These are phyloP conservation scores for Didymella glomerata DNA, from an alignment of 2,329 filamentous ascomycete species.

Conservation along the genomic window DNA sequence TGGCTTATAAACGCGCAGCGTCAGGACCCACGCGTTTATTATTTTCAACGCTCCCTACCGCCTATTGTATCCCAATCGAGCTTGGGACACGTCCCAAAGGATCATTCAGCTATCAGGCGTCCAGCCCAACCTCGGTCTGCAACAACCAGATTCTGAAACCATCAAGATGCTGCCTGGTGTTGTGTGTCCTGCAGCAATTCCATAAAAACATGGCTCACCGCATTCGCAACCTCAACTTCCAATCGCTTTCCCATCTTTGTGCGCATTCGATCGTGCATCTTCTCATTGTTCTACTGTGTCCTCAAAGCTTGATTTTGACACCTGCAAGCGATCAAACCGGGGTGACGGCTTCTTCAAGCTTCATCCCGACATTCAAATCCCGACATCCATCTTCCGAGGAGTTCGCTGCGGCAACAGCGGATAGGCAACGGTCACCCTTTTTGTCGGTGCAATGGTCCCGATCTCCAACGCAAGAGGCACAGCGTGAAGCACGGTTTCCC, in stretches of 20 bases:
- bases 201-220: neutral
- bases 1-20: slow-evolving; percentile 26
- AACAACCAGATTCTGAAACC: neutral
- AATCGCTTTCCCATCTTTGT: neutral
- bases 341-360: neutral
- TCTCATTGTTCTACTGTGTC: neutral
- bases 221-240: neutral
- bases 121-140: neutral
- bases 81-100: neutral
- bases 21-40: slow-evolving; percentile 32
- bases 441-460: slow-evolving; percentile 8
- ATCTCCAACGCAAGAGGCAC: neutral
- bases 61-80: slow-evolving; percentile 7
- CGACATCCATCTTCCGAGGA: neutral
- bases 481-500: neutral
- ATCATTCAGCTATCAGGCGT: slow-evolving; percentile 1
- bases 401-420: neutral
- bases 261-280: neutral
- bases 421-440: slow-evolving; percentile 3
- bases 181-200: neutral
- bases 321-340: neutral
- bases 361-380: neutral
- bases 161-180: neutral
- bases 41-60: slow-evolving; percentile 16
- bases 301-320: neutral